Conservation (phyloP, 352 stramenopile genomes). For the Pythium phragmitis region DNA sequence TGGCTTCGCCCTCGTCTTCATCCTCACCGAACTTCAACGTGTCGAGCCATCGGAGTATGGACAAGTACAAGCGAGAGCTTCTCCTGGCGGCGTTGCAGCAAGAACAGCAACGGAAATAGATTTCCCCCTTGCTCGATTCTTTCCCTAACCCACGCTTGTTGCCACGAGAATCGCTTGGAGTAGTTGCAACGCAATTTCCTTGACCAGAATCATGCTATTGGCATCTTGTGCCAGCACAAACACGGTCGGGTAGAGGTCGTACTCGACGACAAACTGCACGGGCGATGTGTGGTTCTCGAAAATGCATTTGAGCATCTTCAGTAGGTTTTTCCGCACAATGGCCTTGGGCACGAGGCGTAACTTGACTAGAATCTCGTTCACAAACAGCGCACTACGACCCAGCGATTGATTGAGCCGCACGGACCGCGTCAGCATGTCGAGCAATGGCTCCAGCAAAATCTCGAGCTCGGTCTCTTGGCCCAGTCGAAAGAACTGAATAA, state of each 20-base stretch:
- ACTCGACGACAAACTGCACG: slow-evolving; percentile 86
- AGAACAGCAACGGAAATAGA: slow-evolving; percentile 34
- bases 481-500: slow-evolving; percentile 69
- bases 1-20: slow-evolving; percentile 3
- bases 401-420: slow-evolving; percentile 85
- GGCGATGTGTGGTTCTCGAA: slow-evolving; percentile 87
- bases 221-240: slow-evolving; percentile 81
- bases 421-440: slow-evolving; percentile 79
- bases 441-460: slow-evolving; percentile 72
- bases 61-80: slow-evolving; percentile 70
- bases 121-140: background rate
- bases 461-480: slow-evolving; percentile 75
- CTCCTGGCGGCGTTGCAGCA: slow-evolving; percentile 45
- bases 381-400: slow-evolving; percentile 80
- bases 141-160: slow-evolving; percentile 48
- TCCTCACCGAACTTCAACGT: slow-evolving; percentile 38
- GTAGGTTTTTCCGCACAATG: slow-evolving; percentile 89
- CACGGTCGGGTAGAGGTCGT: slow-evolving; percentile 81
- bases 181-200: slow-evolving; percentile 86
- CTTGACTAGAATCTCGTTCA: slow-evolving; percentile 79
- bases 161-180: slow-evolving; percentile 81
- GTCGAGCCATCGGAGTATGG: slow-evolving; percentile 62
- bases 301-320: slow-evolving; percentile 91
- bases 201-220: slow-evolving; percentile 89
- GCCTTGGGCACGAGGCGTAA: slow-evolving; percentile 82